Base-by-base conservation (phyloP, 768 basidiomycete genomes). In the Pulveroboletus sp. region DNA sequence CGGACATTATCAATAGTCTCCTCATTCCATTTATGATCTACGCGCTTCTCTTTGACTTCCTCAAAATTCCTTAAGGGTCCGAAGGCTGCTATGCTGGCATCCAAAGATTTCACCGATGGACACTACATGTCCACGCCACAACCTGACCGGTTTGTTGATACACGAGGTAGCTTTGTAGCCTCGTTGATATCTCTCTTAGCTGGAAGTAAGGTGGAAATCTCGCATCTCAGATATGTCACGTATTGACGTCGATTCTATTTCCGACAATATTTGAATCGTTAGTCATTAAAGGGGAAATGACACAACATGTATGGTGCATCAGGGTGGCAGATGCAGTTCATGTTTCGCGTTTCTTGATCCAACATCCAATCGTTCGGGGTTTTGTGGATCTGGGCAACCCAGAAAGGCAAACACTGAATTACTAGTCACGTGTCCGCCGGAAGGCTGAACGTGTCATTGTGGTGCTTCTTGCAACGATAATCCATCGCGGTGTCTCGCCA, bases 11-110 rank as follows among this genome's bases (percentile, higher is more conserved):
- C 69, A 77, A 69, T 80, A 77, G 80, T 77, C 6, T 56, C 3
- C 19, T 20, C 14, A 6, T 58, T 41, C 34, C 14, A 0, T 29
- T 19, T 40, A 12, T 20, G 20, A 35, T 27, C 27, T 17, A 5
- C 13, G 37, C 26, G 16, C 14, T 31, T 20, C 30, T 11, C 12
- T 17, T 32, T 59, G 43, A 38, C 34, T n/a, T 14, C 32, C 11
- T 14, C 19, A n/a, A 54, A 82, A 80, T 58, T 82, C 66, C 63
- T 82, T 19, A 81, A 83, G 64, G 80, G 82, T 0, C 77, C 78
- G 4, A 82, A 78, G 58, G 71, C 78, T 13, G 78, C 82, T 4
- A 65, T 83, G 39, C 47, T 72, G 0, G 73, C 75, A 23, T 80
- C 82, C 16, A 75, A 74, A 56, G 80, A 82, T 54, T 83, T 79